Evolutionary conservation across 2,329 filamentous ascomycete genomes (phyloP).

Genomic region (Thelonectria blattea): DNA sequence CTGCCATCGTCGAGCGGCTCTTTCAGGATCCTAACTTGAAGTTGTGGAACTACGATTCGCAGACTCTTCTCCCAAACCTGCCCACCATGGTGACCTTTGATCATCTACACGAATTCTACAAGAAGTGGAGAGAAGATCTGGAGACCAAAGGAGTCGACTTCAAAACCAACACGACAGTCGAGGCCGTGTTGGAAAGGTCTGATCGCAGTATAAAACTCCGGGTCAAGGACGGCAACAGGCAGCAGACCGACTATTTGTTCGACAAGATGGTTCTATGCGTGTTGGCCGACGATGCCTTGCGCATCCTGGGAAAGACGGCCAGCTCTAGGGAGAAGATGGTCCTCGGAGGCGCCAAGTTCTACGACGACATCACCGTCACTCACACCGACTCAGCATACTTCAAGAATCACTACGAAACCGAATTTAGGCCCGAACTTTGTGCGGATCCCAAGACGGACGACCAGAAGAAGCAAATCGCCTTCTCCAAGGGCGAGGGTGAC

Average conservation of each 20-base stretch:
- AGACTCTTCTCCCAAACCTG: constrained; percentile 62
- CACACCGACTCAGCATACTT: constrained; percentile 71
- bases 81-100: constrained; percentile 72
- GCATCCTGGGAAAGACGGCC: constrained; percentile 63
- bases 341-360: constrained; percentile 73
- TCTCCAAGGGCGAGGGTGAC: constrained; percentile 53
- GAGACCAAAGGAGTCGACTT: constrained; percentile 61
- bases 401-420: constrained; percentile 70
- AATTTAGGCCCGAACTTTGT: constrained; percentile 58
- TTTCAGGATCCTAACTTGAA: constrained; percentile 65
- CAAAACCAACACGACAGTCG: constrained; percentile 62
- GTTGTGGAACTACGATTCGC: constrained; percentile 63
- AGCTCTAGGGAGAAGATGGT: constrained; percentile 68
- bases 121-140: constrained; percentile 62
- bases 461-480: constrained; percentile 48
- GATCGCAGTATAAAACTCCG: constrained; percentile 59
- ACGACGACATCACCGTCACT: constrained; percentile 74
- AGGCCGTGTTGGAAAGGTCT: constrained; percentile 56
- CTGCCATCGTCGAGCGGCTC: constrained; percentile 68
- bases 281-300: constrained; percentile 67
- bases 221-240: constrained; percentile 57
- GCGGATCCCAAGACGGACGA: constrained; percentile 51
- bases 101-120: constrained; percentile 66
- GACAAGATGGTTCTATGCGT: constrained; percentile 72
- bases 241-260: constrained; percentile 56